A percentile compares a stretch with the other conserved stretches of the same genome.
Conservation (phyloP, 257 asterid genomes). For the Gynochthodes officinalis region DNA sequence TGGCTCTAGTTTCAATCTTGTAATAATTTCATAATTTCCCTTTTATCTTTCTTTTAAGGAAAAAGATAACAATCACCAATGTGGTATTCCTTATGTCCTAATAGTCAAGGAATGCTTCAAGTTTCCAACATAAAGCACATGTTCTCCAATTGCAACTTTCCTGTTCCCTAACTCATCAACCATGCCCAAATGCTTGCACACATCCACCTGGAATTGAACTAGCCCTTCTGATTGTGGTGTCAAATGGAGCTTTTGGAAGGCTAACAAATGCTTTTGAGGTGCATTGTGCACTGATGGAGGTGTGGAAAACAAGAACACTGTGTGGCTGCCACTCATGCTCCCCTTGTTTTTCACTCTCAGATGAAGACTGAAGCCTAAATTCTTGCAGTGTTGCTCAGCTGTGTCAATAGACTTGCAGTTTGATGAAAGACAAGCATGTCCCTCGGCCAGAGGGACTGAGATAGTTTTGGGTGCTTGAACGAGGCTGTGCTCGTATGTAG, state of each 20-base stretch:
- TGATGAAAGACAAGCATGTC: conserved; percentile 42
- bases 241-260: conserved; percentile 44
- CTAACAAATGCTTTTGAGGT: conserved; percentile 54
- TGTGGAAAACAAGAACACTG: conserved; percentile 45
- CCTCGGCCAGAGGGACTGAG: conserved; percentile 34
- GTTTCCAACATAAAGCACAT: conserved; percentile 51
- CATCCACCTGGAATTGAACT: conserved; percentile 42
- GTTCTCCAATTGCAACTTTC: conserved; percentile 51
- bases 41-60: conserved; percentile 13
- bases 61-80: conserved; percentile 9
- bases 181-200: conserved; percentile 52
- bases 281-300: conserved; percentile 66
- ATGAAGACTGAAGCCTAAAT: conserved; percentile 31
- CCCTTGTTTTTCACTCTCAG: conserved; percentile 52
- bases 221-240: conserved; percentile 28
- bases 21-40: neutral
- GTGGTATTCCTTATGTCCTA: conserved; percentile 30
- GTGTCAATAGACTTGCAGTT: conserved; percentile 40
- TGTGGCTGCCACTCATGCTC: conserved; percentile 46
- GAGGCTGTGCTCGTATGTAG: conserved; percentile 37
- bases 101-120: conserved; percentile 50
- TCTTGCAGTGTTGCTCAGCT: conserved; percentile 29
- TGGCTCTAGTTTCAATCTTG: neutral
- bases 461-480: conserved; percentile 44
- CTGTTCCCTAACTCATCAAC: conserved; percentile 49